A percentile compares a stretch with the other conserved stretches of the same genome.
Conservation (phyloP, 208 protist genomes). For the Zelonia costaricensis region DNA sequence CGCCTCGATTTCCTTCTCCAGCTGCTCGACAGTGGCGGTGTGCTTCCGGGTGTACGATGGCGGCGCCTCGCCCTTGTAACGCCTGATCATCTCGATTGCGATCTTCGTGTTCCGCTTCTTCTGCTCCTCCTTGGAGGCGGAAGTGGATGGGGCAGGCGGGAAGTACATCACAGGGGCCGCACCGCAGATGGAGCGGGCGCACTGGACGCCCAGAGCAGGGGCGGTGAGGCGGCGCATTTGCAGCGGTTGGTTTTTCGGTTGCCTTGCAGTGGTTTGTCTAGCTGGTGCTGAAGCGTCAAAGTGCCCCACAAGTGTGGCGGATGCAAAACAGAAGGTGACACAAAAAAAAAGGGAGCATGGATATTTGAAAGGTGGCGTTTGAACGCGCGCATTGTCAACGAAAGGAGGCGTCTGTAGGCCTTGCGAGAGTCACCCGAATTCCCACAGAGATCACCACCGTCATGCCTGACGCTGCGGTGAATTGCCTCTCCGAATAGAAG, state of each 20-base stretch:
- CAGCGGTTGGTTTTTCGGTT: neutral
- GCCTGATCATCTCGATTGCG: constrained; percentile 89
- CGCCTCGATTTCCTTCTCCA: constrained; percentile 90
- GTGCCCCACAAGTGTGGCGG: no score
- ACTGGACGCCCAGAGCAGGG: constrained; percentile 34
- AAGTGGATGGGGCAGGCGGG: constrained; percentile 36
- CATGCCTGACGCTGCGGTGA: no score
- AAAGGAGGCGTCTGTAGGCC: no score
- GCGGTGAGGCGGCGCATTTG: constrained; percentile 77
- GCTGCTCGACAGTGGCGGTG: constrained; percentile 79
- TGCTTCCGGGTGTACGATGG: constrained; percentile 81
- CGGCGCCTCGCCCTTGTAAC: constrained; percentile 79
- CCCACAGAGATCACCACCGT: no score
- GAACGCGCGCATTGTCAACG: no score
- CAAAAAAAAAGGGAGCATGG: no score
- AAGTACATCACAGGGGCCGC: constrained; percentile 90
- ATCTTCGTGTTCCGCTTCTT: constrained; percentile 89
- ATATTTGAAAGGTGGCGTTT: no score
- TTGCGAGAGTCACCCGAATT: no score
- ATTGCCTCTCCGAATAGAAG: no score
- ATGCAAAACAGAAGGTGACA: no score
- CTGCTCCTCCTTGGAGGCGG: constrained; percentile 76
- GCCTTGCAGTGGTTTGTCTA: neutral
- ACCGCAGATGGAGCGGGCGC: constrained; percentile 73
- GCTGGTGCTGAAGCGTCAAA: neutral